Evolutionary conservation across 441 rosid species (phyloP), one percentile per base, ranked within the genome.

Genomic region (Corymbia calophylla): DNA sequence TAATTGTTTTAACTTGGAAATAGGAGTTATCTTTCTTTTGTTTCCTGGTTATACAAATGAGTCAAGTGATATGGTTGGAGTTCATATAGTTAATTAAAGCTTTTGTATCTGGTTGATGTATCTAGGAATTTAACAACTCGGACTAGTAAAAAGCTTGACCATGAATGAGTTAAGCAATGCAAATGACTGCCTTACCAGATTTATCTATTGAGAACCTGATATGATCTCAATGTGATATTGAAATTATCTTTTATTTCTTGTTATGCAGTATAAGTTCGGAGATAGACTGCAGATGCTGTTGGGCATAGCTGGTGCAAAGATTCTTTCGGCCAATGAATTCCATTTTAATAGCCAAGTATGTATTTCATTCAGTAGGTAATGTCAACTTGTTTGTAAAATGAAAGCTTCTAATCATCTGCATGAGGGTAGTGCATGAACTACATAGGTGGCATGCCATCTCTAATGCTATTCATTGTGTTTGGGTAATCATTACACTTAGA

Each of bases 311-410:
- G 98, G 99, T 87, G 95, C 99, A 89, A 97, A 95, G 93, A 90
- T 93, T 81, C 87, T 94, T 88, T 91, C 88, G 47, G 48, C 92
- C 86, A 92, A 95, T 90, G 96, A 93, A 70, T 93, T 95, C 90
- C 90, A 93, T 93, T 93, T 98, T 88, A 93, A 89, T 92, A 96
- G 96, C 92, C 96, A 95, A 93, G 99, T 98, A 93, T 89, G 92
- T 80, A 25, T 31, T 92, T 87, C 85, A 81, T 73, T 48, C 31
- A 47, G 18, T 85, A 51, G 88, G 64, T 32, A 86, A 35, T 35
- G 48, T 21, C n/a, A 23, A 17, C 18, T 77, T 23, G n/a, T 44
- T 77, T 39, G 84, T 77, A 77, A 77, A 44, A n/a, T 29, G 29
- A 77, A 44, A 77, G 17, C 51, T 73, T 73, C 49, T 73, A 73